Evolutionary conservation across 192 early-diverging fungal genomes (phyloP), one percentile per base, ranked within the genome.

Genomic region (Rhizoclosmatium sp.): DNA sequence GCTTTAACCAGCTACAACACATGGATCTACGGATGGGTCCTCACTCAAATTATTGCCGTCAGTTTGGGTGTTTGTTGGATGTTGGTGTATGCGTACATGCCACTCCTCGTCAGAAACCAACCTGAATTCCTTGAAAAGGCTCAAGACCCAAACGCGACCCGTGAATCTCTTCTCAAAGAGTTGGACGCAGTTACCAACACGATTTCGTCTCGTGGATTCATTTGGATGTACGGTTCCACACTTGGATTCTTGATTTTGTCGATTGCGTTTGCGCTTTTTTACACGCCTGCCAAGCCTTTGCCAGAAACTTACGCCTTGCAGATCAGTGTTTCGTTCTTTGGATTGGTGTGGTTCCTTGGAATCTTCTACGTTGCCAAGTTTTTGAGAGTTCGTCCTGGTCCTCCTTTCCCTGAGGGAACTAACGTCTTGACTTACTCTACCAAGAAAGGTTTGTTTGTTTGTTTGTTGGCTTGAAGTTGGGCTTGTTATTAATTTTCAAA

Each of bases 321-420:
- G 48, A 71, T 81, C 59, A 80, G 56, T 9, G 59, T 83, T 2
- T 75, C 80, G 5, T 71, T 85, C 58, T 49, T 74, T 31, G 62
- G 69, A 21, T 44, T 83, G 3, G 71, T 73, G 66, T 68, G 56
- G 75, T n/a, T 85, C 3, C 66, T 40, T 39, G 65, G 76, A 16
- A 4, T 70, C 21, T 21, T 39, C 31, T 66, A 71, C 61, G 65
- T 78, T 2, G 19, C 2, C 14, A 14, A 31, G 19, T 71, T 66
- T 41, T 23, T 85, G 39, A 75, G 78, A 49, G 46, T 39, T 2
- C 47, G 85, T 47, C 82, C 85, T 31, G 82, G 85, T 4, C 85
- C 85, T 21, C 77, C 80, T 12, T 73, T 86, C 44, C 85, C 85
- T 4, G 16, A 31, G 2, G 84, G 76, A 12, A 65, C 60, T 19